These are phyloP conservation scores for Ceratobasidium sp. DNA, from an alignment of 1,284 basidiomycete species.

Conservation along the genomic window DNA sequence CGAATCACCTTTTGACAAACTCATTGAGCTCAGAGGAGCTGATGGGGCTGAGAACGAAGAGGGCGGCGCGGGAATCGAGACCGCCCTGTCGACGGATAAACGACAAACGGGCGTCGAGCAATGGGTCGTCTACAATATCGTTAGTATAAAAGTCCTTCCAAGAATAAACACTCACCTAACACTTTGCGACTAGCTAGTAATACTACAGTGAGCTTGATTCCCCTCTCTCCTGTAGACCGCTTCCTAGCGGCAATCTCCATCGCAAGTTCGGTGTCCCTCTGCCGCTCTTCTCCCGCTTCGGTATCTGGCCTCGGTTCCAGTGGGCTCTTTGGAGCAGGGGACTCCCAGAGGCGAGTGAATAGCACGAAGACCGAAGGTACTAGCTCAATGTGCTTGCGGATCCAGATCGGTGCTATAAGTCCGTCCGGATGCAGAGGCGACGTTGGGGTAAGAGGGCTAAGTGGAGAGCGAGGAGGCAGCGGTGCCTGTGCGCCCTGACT, in stretches of 20 bases:
- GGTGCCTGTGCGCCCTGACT: slow-evolving; percentile 55
- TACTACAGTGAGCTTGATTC: slow-evolving; percentile 94
- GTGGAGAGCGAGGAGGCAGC: slow-evolving; percentile 76
- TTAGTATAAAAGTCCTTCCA: not conserved
- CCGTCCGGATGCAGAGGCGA: slow-evolving; percentile 95
- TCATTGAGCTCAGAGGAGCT: slow-evolving; percentile 83
- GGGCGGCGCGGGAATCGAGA: slow-evolving; percentile 89
- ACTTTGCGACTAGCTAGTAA: slow-evolving; percentile 89
- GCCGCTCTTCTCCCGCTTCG: slow-evolving; percentile 75
- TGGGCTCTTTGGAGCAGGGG: slow-evolving; percentile 57
- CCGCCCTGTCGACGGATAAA: slow-evolving; percentile 88
- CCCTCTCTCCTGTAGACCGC: slow-evolving; percentile 82
- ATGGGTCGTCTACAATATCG: slow-evolving; percentile 75
- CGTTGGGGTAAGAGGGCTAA: slow-evolving; percentile 88
- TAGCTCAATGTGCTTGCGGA: slow-evolving; percentile 92
- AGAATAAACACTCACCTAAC: slow-evolving; percentile 69
- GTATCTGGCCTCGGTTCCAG: slow-evolving; percentile 70
- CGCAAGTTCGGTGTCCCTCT: slow-evolving; percentile 79
- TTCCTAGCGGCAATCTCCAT: slow-evolving; percentile 84
- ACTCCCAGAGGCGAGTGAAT: slow-evolving; percentile 86
- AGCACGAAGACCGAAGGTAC: slow-evolving; percentile 93
- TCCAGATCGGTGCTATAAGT: slow-evolving; percentile 96
- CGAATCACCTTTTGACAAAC: slow-evolving; percentile 79
- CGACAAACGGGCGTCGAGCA: slow-evolving; percentile 85
- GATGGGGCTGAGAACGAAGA: slow-evolving; percentile 96